Base-by-base conservation (phyloP, 2,329 filamentous ascomycete species). In the Hypoxylon sp. region DNA sequence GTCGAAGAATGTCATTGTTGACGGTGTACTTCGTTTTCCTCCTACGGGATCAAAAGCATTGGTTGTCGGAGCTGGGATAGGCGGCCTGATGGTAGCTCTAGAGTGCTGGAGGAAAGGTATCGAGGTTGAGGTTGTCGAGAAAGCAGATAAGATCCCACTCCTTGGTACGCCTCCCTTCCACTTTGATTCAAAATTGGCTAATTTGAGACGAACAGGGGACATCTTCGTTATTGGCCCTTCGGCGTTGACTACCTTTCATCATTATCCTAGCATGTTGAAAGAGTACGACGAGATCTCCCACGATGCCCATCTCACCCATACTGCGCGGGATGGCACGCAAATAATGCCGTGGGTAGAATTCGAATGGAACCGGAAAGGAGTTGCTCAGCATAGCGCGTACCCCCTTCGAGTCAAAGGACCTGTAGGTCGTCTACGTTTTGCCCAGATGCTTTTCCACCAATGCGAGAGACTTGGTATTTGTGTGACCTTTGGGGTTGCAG, bases 391-490 rank as follows among this genome's bases (percentile, higher is more conserved):
- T 26, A 12, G 32, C 14, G 24, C 59, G 8, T 64, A 56, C 28
- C 64, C 55, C 24, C 55, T 67, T n/a, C 38, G 55, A 54, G 12
- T 65, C 16, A 65, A 65, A 18, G 16, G 48, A 1, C 12, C 46
- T 9, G 24, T 51, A 9, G 18, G 48, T 12, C 57, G 63, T 20
- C 20, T 14, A 5, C 14, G 14, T 1, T 60, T 55, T n/a, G 20
- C 51, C 16, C 16, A 54, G 18, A 51, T 68, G 61, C 51, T 65
- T 26, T 42, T 33, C 8, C 26, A 16, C 24, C 65, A 68, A 26
- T 59, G 58, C 40, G 46, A 63, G 36, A 59, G 65, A 24, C 57
- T 72, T 7, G 52, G 42, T 14, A 68, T 71, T 33, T 50, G 53
- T 16, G 55, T 71, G n/a, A 58, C 56, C 8, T 72, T 68, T 18